Conservation (phyloP, 768 basidiomycete species). For the Rubroboletus pulcherrimus region DNA sequence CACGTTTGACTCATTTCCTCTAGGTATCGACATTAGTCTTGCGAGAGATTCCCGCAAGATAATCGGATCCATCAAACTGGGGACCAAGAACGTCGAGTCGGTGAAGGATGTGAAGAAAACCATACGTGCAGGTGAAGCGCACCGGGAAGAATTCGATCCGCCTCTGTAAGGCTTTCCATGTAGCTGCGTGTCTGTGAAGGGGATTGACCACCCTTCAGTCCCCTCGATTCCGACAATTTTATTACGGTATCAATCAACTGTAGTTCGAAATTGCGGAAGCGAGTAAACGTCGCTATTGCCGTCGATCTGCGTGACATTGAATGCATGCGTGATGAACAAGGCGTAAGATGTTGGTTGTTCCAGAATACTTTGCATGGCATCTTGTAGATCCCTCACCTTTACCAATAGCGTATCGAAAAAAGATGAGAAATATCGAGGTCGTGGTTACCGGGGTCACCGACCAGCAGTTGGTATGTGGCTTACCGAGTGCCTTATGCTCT, state of each 20-base stretch:
- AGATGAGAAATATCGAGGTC: conserved; percentile 5
- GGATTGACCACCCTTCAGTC: not conserved
- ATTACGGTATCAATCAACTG: conserved; percentile 1
- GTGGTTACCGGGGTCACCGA: conserved; percentile 1
- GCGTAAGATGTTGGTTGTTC: conserved; percentile 6
- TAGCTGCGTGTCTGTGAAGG: not conserved
- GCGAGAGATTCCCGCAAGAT: conserved; percentile 5
- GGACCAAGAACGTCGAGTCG: not conserved
- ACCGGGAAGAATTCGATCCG: not conserved
- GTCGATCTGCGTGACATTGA: conserved; percentile 3
- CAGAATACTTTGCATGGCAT: not conserved
- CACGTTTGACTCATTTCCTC: not conserved
- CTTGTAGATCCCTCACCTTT: not conserved
- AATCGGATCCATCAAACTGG: conserved; percentile 1
- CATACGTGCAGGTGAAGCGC: not conserved
- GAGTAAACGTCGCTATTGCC: not conserved
- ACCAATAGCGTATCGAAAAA: conserved; percentile 8
- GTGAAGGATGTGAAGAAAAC: not conserved
- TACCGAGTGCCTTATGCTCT: not conserved
- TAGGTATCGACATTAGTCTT: conserved; percentile 2
- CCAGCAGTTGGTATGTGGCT: not conserved
- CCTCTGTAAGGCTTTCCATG: conserved; percentile 6
- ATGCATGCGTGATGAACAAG: not conserved
- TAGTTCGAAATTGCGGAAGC: not conserved
- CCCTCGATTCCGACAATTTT: not conserved